These are phyloP conservation scores for Fistulifera pelliculosa DNA, from an alignment of 108 stramenopile genomes.

Conservation along the genomic window DNA sequence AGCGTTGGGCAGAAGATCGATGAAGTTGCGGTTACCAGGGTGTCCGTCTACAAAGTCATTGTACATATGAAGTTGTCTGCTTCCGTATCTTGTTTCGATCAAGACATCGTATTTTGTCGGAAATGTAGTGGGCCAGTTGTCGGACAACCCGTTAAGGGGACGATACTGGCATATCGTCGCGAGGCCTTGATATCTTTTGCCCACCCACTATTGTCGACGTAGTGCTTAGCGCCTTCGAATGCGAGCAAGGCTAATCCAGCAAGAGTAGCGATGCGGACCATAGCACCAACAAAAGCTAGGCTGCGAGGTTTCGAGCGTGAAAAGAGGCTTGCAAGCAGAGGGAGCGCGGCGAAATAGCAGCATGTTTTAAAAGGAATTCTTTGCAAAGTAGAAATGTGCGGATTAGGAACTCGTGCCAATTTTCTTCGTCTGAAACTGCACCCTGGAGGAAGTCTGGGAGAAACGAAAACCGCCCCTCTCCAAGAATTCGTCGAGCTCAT, in stretches of 20 bases:
- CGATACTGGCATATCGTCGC: constrained; percentile 5
- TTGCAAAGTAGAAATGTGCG: constrained; percentile 2
- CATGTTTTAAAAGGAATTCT: constrained; percentile 1
- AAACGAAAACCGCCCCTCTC: constrained; percentile 10
- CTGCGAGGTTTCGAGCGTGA: not conserved
- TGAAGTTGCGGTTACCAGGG: constrained; percentile 15
- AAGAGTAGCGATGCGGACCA: not conserved
- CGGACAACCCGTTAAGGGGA: not conserved
- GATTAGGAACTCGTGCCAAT: constrained; percentile 12
- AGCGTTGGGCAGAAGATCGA: not conserved
- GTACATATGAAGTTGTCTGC: constrained; percentile 8
- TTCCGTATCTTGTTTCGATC: constrained; percentile 18
- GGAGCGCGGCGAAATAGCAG: not conserved
- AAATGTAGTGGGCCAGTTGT: not conserved
- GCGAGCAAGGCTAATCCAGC: constrained; percentile 2
- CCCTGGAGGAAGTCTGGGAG: constrained; percentile 15
- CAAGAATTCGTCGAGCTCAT: constrained; percentile 17
- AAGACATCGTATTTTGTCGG: constrained; percentile 25
- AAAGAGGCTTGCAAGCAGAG: constrained; percentile 1
- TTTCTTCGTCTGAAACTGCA: constrained; percentile 12
- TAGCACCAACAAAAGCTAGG: not conserved
- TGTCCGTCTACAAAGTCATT: constrained; percentile 25
- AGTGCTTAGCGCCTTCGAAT: not conserved
- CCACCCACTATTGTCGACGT: constrained; percentile 16
- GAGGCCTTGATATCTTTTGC: constrained; percentile 13